Base-by-base conservation (phyloP, 768 basidiomycete species). In the Boletus coccyginus region DNA sequence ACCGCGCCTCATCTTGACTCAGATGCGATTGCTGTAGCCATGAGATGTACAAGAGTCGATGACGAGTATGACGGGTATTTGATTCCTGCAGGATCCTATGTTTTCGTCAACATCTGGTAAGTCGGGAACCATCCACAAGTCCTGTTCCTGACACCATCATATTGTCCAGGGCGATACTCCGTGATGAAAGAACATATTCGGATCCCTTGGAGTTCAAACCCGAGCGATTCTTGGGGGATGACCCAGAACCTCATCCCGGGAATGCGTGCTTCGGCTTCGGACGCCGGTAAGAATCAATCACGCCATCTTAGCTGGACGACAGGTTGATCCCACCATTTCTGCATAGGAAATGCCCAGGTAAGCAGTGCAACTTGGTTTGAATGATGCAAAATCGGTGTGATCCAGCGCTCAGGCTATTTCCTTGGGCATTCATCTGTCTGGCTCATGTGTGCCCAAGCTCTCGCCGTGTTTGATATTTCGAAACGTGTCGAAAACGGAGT, bases 391-490 rank as follows among this genome's bases (percentile, higher is more conserved):
- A n/a, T 29, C 14, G 13, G 6, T 29, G 3, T 49, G 27, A 36
- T 29, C 24, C 12, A 9, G 24, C 3, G 17, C n/a, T 19, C 50
- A 68, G 71, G 73, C 3, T 50, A 63, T 27, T 63, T 67, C 39
- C 61, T 75, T 11, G 67, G 59, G 5, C 62, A 69, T 36, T 55
- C 62, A 2, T 50, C 64, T 1, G 43, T 74, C 35, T 74, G 66
- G 66, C 47, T 66, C 7, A 51, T 54, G 50, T 55, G 62, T 6
- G 69, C 71, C 0, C 73, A 63, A 55, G 69, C 75, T 11, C 75
- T 83, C 21, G 76, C 80, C 1, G 73, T 70, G 11, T 79, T 82
- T 41, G 62, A 79, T 21, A 73, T 82, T 29, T 66, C 68, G n/a
- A 79, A 77, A 40, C 65, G 60, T 0, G 61, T 78, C 3, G 74